These are phyloP conservation scores for Entomortierella lignicola DNA, from an alignment of 192 early-diverging fungal genomes.

Conservation along the genomic window DNA sequence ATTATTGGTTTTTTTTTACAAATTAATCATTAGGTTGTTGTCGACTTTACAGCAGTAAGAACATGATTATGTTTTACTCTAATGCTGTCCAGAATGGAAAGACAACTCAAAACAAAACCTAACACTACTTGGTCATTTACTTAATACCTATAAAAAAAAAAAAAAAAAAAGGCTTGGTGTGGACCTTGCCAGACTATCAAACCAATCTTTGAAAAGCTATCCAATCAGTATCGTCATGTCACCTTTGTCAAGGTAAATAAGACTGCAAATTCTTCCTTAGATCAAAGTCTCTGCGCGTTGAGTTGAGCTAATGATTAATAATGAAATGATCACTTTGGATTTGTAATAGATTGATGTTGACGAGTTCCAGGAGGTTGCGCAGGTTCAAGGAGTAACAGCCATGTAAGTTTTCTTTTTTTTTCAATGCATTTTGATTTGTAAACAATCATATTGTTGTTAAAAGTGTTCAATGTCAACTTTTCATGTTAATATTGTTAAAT, in stretches of 20 bases:
- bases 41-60: slow-evolving; percentile 65
- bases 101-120: no score
- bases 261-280: no score
- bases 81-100: no score
- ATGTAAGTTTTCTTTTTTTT: slow-evolving; percentile 55
- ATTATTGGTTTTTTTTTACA: no score
- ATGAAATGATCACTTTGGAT: not conserved
- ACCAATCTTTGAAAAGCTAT: slow-evolving; percentile 62
- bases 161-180: slow-evolving; percentile 55
- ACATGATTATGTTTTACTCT: no score
- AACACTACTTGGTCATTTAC: no score
- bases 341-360: slow-evolving; percentile 59
- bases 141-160: no score
- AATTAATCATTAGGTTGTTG: slow-evolving; percentile 58
- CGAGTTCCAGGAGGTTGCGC: slow-evolving; percentile 55
- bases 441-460: no score
- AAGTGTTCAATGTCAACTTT: no score
- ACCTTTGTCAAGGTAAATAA: slow-evolving; percentile 62
- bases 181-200: slow-evolving; percentile 65
- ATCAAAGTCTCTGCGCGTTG: no score
- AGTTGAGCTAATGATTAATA: no score
- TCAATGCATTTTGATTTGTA: no score
- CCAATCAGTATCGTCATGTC: slow-evolving; percentile 60
- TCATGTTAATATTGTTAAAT: not conserved
- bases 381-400: slow-evolving; percentile 52